Evolutionary conservation across 2,329 filamentous ascomycete genomes (phyloP), one percentile per base, ranked within the genome.

Genomic region (Furcasterigmium sp.): DNA sequence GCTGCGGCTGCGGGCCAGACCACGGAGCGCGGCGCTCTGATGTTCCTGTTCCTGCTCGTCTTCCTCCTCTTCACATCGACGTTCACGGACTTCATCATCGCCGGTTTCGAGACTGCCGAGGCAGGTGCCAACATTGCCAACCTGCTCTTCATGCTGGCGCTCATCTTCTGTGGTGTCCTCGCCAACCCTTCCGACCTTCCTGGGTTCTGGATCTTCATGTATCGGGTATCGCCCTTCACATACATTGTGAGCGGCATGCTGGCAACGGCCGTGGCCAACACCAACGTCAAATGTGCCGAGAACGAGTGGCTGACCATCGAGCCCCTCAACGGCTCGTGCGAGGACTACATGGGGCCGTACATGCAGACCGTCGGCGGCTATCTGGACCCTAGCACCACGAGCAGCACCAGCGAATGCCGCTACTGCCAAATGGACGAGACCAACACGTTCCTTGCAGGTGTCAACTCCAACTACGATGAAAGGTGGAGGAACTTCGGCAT

Each of bases 181-280:
- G 81, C 82, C 21, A 67, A 69, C 6, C 83, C 84, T 0, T 62
- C 66, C 3, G 61, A 65, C 3, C 74, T 91, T 26, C 85, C 87
- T 0, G 68, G 77, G 6, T 90, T 91, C 73, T 91, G 87, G 85
- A 82, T 84, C 53, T 89, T 89, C 70, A 87, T 90, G 82, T 91
- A 91, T 64, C 79, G 85, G 37, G 67, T 90, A 39, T 89, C 84
- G 0, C 89, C 90, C 0, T 86, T 95, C 53, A 91, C 85, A 0
- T 95, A 95, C 59, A 68, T 93, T 14, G 79, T 91, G 20, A 75
- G 76, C 9, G 86, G 82, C 18, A 81, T 95, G 67, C 62, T 91
- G 0, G 75, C 83, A 0, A 78, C 77, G 1, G 87, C 79, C 3
- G 67, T 95, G 5, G 85, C 85, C 32, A 82, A 85, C 53, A 79